These are phyloP conservation scores for Rhizophora mangle DNA, from an alignment of 345 rosid species.

Conservation along the genomic window DNA sequence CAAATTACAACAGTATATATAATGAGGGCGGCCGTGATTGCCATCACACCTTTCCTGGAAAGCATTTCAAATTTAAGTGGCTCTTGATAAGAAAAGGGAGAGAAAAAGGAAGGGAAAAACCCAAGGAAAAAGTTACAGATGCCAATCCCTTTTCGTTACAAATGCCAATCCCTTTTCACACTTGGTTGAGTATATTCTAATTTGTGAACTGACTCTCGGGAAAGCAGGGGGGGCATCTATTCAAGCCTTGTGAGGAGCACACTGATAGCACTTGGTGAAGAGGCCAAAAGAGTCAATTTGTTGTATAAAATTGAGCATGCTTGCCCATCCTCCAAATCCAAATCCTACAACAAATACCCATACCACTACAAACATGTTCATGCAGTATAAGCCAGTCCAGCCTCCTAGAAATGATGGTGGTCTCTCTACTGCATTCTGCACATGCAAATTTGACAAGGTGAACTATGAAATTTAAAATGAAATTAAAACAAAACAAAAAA, in stretches of 20 bases:
- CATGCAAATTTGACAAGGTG: neutral
- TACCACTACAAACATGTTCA: conserved; percentile 70
- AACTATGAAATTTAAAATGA: neutral
- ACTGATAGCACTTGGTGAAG: conserved; percentile 92
- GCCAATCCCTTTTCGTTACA: conserved; percentile 47
- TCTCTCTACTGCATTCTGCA: conserved; percentile 88
- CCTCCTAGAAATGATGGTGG: conserved; percentile 74
- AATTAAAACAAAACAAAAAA: neutral
- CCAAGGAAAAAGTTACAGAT: conserved; percentile 21
- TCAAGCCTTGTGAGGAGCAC: conserved; percentile 74
- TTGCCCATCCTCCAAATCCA: conserved; percentile 99
- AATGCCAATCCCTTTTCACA: conserved; percentile 51
- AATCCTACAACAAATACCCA: conserved; percentile 94
- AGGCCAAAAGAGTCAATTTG: conserved; percentile 82
- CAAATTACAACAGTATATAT: conserved; percentile 34
- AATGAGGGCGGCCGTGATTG: conserved; percentile 50
- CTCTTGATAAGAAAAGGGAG: conserved; percentile 26
- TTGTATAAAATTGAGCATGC: conserved; percentile 84
- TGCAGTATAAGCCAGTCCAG: conserved; percentile 71
- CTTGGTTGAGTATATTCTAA: conserved; percentile 29
- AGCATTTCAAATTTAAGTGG: conserved; percentile 24
- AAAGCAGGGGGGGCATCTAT: neutral
- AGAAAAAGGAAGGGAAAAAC: neutral
- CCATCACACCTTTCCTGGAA: conserved; percentile 52
- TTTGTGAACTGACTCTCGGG: conserved; percentile 12